A percentile compares a stretch with the other conserved stretches of the same genome.
Conservation (phyloP, 2,329 filamentous ascomycete species). For the Exophiala dermatitidis region DNA sequence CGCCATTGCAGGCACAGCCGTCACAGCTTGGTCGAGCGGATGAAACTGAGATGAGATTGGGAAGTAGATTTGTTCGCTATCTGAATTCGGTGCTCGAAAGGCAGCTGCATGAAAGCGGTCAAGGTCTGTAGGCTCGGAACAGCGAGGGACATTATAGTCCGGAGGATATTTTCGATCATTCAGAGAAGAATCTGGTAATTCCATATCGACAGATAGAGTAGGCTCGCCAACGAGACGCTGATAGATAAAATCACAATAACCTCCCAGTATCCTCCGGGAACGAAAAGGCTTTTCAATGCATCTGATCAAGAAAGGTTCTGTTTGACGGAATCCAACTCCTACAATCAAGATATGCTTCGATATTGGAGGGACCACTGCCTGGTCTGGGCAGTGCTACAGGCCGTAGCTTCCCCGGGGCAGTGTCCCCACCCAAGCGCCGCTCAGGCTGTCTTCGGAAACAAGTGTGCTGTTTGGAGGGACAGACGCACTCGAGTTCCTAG, state of each 20-base stretch:
- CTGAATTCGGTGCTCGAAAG: not conserved
- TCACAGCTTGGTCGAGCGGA: no score
- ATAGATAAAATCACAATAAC: not conserved
- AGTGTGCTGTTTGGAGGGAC: not conserved
- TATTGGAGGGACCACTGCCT: not conserved
- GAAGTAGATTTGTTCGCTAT: not conserved
- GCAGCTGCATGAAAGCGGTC: not conserved
- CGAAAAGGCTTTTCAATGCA: not conserved
- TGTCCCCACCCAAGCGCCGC: conserved; percentile 5
- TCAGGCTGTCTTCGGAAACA: conserved; percentile 4
- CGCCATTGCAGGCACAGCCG: no score
- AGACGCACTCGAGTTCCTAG: not conserved
- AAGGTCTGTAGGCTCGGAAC: not conserved
- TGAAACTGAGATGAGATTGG: no score
- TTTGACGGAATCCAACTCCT: not conserved
- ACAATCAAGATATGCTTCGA: not conserved
- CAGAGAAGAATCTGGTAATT: not conserved
- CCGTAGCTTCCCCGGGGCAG: not conserved
- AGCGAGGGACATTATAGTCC: not conserved
- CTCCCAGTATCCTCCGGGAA: not conserved
- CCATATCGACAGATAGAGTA: not conserved
- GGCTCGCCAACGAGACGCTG: not conserved
- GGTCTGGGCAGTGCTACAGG: not conserved
- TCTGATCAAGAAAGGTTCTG: not conserved
- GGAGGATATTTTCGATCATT: not conserved